A percentile compares a stretch with the other conserved stretches of the same genome.
Conservation (phyloP, 1,139 yeast genomes). For the Suhomyces bolitotheri region DNA sequence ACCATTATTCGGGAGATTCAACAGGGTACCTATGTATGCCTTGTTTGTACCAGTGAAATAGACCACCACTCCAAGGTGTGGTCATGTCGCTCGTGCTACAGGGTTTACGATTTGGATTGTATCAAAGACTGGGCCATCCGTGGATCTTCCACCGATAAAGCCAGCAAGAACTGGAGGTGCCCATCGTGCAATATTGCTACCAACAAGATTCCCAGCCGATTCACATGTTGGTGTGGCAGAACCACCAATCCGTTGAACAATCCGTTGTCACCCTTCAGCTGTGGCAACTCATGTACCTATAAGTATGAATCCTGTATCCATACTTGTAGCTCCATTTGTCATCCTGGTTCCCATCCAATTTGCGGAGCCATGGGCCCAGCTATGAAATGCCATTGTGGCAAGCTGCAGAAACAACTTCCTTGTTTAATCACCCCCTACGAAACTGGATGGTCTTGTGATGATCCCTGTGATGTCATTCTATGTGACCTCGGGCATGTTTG, state of each 20-base stretch:
- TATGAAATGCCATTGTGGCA: conserved; percentile 76
- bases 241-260: conserved; percentile 64
- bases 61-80: conserved; percentile 67
- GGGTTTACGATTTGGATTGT: conserved; percentile 83
- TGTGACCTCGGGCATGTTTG: conserved; percentile 68
- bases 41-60: conserved; percentile 82
- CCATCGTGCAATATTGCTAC: conserved; percentile 75
- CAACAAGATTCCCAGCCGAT: conserved; percentile 54
- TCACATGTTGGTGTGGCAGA: conserved; percentile 92
- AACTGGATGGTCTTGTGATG: conserved; percentile 69
- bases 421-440: conserved; percentile 71
- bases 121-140: conserved; percentile 78
- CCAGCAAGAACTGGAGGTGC: conserved; percentile 70
- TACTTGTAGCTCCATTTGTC: conserved; percentile 74
- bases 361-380: conserved; percentile 79
- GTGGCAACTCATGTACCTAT: conserved; percentile 79
- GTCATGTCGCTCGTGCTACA: conserved; percentile 70
- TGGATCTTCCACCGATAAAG: conserved; percentile 63
- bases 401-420: conserved; percentile 62
- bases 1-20: conserved; percentile 55
- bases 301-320: conserved; percentile 65
- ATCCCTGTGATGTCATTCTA: conserved; percentile 52
- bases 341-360: conserved; percentile 84
- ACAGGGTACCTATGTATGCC: conserved; percentile 70
- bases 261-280: conserved; percentile 73